Base-by-base conservation (phyloP, 768 basidiomycete genomes). In the Phylloporus sp. region DNA sequence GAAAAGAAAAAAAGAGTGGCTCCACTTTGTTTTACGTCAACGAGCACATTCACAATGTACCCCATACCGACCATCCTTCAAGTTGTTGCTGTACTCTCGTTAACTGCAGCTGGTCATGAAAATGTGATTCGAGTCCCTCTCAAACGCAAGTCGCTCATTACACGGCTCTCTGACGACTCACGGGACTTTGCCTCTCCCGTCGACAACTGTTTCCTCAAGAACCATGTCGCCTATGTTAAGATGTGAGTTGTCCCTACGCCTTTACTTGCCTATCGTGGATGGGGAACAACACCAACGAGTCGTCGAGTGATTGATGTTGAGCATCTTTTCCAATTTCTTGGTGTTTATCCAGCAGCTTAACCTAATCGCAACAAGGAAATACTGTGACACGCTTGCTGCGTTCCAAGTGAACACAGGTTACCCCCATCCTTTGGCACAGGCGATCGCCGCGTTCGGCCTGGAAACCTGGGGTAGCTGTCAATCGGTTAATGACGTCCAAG, bases 331-430 rank as follows among this genome's bases (percentile, higher is more conserved):
- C 12, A n/a, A 34, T 12, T 20, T 47, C 40, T 29, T 24, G 13
- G n/a, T 47, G 31, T 31, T 23, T 27, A 8, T 20, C 16, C 11
- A 6, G 16, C 22, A 18, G 52, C 34, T 22, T 54, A 18, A 59
- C 48, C 10, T 24, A 27, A 22, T 41, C 13, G 35, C 11, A 5
- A 32, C 29, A 54, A 79, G 79, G 35, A 80, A 80, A 70, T 60
- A 76, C 43, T 56, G 59, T 18, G 61, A 59, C n/a, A 73, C 76
- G 15, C 73, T 80, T 50, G 62, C 59, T 32, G 73, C 77, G 8
- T 80, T 70, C 49, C 59, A 74, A 52, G 64, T 46, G n/a, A 80
- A 80, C 57, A 77, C 73, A 6, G 79, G 80, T 10, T 46, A 54
- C 13, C 55, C 58, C 0, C 78, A 77, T 54, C 71, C 75, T 45